Base-by-base conservation (phyloP, 768 basidiomycete genomes). In the Auriscalpium orientale region DNA sequence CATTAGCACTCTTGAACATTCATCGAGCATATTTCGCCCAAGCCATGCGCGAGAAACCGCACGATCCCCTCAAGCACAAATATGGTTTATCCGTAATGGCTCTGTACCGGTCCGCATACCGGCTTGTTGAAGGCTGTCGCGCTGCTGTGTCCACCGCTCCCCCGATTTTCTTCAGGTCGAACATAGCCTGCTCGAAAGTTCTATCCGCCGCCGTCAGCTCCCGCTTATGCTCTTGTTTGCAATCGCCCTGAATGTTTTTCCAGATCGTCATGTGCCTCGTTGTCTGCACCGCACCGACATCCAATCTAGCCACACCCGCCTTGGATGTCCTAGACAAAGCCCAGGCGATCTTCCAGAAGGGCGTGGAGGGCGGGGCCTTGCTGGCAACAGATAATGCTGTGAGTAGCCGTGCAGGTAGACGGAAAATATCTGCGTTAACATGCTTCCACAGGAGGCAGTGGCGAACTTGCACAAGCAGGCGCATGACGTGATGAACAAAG, bases 11-110 rank as follows among this genome's bases (percentile, higher is more conserved):
- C 36, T 69, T 88, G 34, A 81, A 81, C 61, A 72, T 89, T 15
- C 87, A 88, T 63, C 75, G 86, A 33, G 74, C 80, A 15, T 87
- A 85, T 66, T 84, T 88, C 62, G 81, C 81, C 2, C 82, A 82
- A 62, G 84, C 85, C 0, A 67, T 89, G 18, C 78, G 80, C 51
- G 85, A 87, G 46, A 71, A 73, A 49, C 81, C 83, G 0, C 61
- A 68, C 8, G 82, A 87, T 54, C 71, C 82, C 2, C 71, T 83
- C 49, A 75, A 75, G 55, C 85, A 89, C 62, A 76, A 73, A 62
- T 88, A 82, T 65, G 76, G 81, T 0, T 81, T 83, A 1, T 90
- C 88, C 1, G 83, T 88, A 6, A 77, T 85, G 67, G 83, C 88
- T 0, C 79, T 81, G 13, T 89, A 86, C 68, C 83, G 85, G 2